These are phyloP conservation scores for Saturnispora halmiae DNA, from an alignment of 805 yeast species.

Conservation along the genomic window DNA sequence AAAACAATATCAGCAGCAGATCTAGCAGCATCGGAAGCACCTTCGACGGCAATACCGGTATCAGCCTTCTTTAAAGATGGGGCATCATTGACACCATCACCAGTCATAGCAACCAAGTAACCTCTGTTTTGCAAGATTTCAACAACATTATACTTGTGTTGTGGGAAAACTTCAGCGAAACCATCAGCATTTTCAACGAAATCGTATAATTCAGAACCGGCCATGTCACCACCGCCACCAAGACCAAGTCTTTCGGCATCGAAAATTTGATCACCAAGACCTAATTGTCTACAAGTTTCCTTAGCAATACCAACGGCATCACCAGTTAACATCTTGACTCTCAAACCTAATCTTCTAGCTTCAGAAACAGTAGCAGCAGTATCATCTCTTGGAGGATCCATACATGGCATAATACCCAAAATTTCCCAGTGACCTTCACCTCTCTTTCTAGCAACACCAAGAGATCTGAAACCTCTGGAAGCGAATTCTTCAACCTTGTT, in stretches of 20 bases:
- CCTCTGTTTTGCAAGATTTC: conserved; percentile 93
- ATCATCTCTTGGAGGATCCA: conserved; percentile 99
- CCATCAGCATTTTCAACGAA: conserved; percentile 97
- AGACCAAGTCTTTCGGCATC: conserved; percentile 95
- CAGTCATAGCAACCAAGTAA: conserved; percentile 97
- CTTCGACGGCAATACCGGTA: conserved; percentile 97
- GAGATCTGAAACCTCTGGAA: conserved; percentile 95
- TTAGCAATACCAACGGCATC: conserved; percentile 98
- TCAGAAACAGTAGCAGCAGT: conserved; percentile 91
- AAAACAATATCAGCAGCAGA: conserved; percentile 95
- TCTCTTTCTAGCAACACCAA: conserved; percentile 98
- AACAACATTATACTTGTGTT: conserved; percentile 93
- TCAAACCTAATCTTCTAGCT: conserved; percentile 84
- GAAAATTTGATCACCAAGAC: conserved; percentile 92
- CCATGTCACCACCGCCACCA: conserved; percentile 87
- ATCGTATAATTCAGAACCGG: conserved; percentile 96
- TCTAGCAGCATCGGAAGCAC: conserved; percentile 96
- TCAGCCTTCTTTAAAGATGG: conserved; percentile 95
- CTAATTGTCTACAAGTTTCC: conserved; percentile 97
- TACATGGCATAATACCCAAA: conserved; percentile 96
- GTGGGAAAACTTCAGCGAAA: conserved; percentile 98
- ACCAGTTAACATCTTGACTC: conserved; percentile 98
- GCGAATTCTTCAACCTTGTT: conserved; percentile 97
- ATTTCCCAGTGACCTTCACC: conserved; percentile 98
- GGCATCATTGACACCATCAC: conserved; percentile 98